These are phyloP conservation scores for Monosporascus sp. DNA, from an alignment of 2,329 filamentous ascomycete species.

Conservation along the genomic window DNA sequence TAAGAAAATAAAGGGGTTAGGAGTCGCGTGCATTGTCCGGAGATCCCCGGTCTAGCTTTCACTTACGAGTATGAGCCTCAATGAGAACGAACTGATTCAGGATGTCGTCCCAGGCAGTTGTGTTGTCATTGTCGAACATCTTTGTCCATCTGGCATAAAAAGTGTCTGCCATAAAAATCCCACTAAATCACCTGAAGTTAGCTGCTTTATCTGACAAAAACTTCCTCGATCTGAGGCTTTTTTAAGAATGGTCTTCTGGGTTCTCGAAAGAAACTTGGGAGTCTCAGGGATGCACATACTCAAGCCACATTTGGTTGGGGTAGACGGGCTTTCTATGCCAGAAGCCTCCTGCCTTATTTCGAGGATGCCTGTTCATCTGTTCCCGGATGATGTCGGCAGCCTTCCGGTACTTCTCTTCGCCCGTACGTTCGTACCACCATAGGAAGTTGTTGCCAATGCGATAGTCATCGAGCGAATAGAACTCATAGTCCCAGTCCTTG, in stretches of 20 bases:
- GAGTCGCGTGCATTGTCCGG: not conserved
- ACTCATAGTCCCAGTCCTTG: conserved; percentile 35
- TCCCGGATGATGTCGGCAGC: conserved; percentile 38
- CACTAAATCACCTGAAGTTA: conserved; percentile 12
- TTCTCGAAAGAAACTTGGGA: not conserved
- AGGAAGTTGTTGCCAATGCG: conserved; percentile 44
- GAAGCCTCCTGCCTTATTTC: conserved; percentile 43
- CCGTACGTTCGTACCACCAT: conserved; percentile 37
- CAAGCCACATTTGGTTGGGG: conserved; percentile 39
- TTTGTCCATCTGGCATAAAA: conserved; percentile 32
- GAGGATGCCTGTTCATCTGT: conserved; percentile 39
- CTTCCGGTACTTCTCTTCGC: conserved; percentile 38
- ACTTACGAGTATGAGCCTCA: conserved; percentile 28
- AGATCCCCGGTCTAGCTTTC: not conserved
- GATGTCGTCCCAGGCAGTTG: conserved; percentile 33
- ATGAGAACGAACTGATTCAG: conserved; percentile 34
- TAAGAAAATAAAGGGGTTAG: not conserved
- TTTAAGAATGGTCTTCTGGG: no score
- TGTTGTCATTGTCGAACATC: conserved; percentile 26
- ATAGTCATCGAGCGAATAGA: conserved; percentile 43
- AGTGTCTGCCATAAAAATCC: conserved; percentile 39
- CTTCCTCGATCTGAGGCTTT: no score
- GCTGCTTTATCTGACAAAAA: no score
- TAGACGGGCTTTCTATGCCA: conserved; percentile 39
- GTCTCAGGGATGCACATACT: conserved; percentile 12